Evolutionary conservation across 768 basidiomycete genomes (phyloP).

Genomic region (Suillus hirtellus): DNA sequence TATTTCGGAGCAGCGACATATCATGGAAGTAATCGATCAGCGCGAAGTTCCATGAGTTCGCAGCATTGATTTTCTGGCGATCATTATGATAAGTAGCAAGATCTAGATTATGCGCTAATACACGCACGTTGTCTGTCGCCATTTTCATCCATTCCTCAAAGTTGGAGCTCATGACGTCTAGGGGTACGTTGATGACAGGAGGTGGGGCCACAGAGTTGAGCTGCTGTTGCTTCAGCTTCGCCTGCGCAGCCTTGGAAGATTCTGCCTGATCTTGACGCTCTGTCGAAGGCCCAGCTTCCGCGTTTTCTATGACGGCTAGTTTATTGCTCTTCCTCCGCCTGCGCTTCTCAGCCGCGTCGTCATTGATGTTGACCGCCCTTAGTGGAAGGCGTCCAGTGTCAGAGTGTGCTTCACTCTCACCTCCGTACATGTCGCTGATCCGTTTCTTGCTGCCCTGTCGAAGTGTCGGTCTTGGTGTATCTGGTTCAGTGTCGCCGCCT

Average conservation of each 20-base stretch:
- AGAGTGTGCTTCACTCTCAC: constrained; percentile 35
- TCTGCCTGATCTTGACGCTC: constrained; percentile 40
- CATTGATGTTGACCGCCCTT: constrained; percentile 57
- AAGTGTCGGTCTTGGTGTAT: constrained; percentile 27
- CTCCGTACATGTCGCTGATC: constrained; percentile 52
- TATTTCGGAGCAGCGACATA: constrained; percentile 92
- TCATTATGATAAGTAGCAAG: constrained; percentile 12
- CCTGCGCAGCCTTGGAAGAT: constrained; percentile 43
- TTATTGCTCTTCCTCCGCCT: constrained; percentile 78
- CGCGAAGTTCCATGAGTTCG: constrained; percentile 97
- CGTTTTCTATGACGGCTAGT: constrained; percentile 53
- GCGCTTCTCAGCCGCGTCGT: constrained; percentile 86
- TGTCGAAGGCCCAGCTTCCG: constrained; percentile 56
- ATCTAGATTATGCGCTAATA: constrained; percentile 11
- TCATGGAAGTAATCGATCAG: constrained; percentile 99
- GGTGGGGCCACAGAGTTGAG: constrained; percentile 60
- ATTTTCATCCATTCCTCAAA: constrained; percentile 99
- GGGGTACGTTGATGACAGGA: constrained; percentile 58
- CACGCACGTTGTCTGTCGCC: constrained; percentile 93
- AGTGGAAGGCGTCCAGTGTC: constrained; percentile 43
- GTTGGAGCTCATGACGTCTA: constrained; percentile 89
- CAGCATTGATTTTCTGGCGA: constrained; percentile 93
- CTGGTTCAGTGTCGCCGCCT: constrained; percentile 34
- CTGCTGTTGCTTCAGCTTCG: constrained; percentile 60
- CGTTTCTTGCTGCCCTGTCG: constrained; percentile 35